Conservation (phyloP, 1,139 yeast species). For the Taphrina populina region DNA sequence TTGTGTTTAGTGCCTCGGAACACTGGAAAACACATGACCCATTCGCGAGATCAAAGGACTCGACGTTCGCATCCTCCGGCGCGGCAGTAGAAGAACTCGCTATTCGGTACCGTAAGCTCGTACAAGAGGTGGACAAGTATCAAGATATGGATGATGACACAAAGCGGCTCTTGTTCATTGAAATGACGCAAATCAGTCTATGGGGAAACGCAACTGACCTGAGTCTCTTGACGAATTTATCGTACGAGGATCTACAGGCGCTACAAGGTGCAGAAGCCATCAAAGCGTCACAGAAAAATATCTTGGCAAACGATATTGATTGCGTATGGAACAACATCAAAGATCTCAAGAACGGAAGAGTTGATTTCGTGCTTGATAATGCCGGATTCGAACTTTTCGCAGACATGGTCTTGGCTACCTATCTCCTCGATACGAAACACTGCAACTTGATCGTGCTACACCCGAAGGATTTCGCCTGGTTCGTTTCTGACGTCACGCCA, state of each 20-base stretch:
- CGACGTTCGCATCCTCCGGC: conserved; percentile 71
- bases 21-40: conserved; percentile 67
- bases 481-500: conserved; percentile 92
- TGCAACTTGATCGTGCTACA: conserved; percentile 69
- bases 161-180: conserved; percentile 52
- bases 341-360: conserved; percentile 50
- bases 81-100: conserved; percentile 82
- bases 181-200: conserved; percentile 79
- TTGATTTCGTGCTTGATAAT: conserved; percentile 88
- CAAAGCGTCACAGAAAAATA: conserved; percentile 76
- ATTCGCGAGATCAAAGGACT: conserved; percentile 65
- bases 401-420: conserved; percentile 72
- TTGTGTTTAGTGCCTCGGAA: conserved; percentile 47
- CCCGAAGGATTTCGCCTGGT: conserved; percentile 92
- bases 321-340: conserved; percentile 59
- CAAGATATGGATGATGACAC: conserved; percentile 48
- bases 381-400: conserved; percentile 94
- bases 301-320: conserved; percentile 71
- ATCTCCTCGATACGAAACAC: conserved; percentile 68
- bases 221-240: conserved; percentile 72
- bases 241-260: conserved; percentile 82
- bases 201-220: conserved; percentile 99
- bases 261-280: conserved; percentile 83
- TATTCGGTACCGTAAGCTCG: conserved; percentile 58
- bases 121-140: conserved; percentile 46